Evolutionary conservation across 1,139 yeast genomes (phyloP).

Genomic region (Suhomyces anneliseae): DNA sequence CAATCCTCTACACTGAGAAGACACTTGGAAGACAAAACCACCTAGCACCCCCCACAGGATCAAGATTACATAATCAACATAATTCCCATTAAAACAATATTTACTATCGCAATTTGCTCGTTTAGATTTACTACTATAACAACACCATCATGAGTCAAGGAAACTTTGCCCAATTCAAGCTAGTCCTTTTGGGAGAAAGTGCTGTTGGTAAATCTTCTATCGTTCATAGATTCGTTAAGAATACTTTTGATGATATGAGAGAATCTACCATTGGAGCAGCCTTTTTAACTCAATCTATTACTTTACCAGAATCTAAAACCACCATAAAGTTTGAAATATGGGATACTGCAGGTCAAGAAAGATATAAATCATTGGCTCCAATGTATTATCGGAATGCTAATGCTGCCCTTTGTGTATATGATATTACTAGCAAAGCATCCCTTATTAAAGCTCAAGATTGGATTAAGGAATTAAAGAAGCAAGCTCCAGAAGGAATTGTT

Average conservation of each 20-base stretch:
- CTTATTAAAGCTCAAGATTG: slow-evolving; percentile 89
- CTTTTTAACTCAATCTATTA: slow-evolving; percentile 81
- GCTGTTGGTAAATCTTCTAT: slow-evolving; percentile 52
- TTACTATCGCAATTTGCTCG: not conserved
- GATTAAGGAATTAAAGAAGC: slow-evolving; percentile 93
- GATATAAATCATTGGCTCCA: slow-evolving; percentile 49
- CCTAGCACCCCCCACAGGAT: no score
- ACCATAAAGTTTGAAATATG: slow-evolving; percentile 45
- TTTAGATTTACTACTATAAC: not conserved
- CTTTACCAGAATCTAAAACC: slow-evolving; percentile 15
- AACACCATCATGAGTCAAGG: slow-evolving; percentile 6
- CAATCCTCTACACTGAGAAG: no score
- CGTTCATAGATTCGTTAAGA: slow-evolving; percentile 51
- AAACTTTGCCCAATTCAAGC: slow-evolving; percentile 43
- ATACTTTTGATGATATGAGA: slow-evolving; percentile 89
- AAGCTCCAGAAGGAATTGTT: slow-evolving; percentile 80
- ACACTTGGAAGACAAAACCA: no score
- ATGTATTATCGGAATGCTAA: slow-evolving; percentile 51
- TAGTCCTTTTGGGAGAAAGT: slow-evolving; percentile 48
- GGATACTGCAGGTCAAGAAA: slow-evolving; percentile 57
- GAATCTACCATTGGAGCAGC: slow-evolving; percentile 99
- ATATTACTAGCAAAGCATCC: slow-evolving; percentile 53
- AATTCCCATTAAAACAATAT: no score
- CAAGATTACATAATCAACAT: not conserved
- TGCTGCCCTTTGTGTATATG: slow-evolving; percentile 32